phyloP scores from a whole-genome alignment of 306 rosid species.

The Dalbergia oliveri region DNA sequence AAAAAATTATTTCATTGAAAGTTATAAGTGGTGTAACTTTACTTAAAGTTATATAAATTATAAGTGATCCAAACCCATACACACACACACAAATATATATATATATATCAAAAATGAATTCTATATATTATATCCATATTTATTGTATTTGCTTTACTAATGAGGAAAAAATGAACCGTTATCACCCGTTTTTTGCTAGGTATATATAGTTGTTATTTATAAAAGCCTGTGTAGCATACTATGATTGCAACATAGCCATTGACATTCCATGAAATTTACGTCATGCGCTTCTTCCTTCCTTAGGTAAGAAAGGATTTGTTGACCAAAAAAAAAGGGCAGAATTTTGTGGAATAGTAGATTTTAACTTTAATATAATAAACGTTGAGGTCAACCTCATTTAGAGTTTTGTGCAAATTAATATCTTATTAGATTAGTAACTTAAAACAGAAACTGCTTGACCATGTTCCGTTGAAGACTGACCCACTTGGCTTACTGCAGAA shows the following conservation, averaged over 20 bases:
- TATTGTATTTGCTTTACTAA: neutral
- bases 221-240: neutral
- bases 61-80: no score
- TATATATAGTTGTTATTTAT: neutral
- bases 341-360: neutral
- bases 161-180: neutral
- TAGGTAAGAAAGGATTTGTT: neutral
- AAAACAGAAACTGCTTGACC: conserved; percentile 17
- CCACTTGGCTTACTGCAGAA: conserved; percentile 8
- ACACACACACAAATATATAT: no score
- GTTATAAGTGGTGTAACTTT: no score
- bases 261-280: conserved; percentile 2
- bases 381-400: conserved; percentile 27
- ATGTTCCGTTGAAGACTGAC: conserved; percentile 6
- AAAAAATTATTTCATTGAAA: no score
- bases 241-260: no score
- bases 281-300: neutral
- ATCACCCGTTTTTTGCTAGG: neutral
- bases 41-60: no score
- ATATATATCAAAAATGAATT: no score
- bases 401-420: neutral
- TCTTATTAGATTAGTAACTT: conserved; percentile 13
- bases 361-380: neutral
- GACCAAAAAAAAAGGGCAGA: no score
- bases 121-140: neutral